Percentiles rank a stretch among this genome's conserved stretches.
Conservation (phyloP, 2,329 filamentous ascomycete genomes). For the Aspergillus caelatus region DNA sequence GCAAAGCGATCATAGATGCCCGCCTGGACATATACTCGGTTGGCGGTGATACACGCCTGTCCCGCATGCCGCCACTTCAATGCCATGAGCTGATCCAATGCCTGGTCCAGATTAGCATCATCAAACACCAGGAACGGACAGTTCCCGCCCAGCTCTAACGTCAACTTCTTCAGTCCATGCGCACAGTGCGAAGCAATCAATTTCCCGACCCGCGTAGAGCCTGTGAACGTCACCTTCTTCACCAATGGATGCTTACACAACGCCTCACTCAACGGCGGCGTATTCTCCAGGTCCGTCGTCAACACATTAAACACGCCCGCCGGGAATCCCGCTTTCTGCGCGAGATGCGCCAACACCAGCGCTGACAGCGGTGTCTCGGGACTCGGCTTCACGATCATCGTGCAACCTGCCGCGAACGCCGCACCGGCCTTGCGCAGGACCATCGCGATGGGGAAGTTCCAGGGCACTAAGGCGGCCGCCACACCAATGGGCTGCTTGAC, state of each 20-base stretch:
- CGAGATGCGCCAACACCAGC: constrained; percentile 56
- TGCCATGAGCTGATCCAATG: constrained; percentile 42
- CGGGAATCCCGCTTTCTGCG: constrained; percentile 59
- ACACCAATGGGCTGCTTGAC: constrained; percentile 77
- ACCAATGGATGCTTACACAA: constrained; percentile 60
- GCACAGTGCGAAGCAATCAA: constrained; percentile 63
- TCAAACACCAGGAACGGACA: constrained; percentile 68
- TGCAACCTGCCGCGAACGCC: constrained; percentile 71
- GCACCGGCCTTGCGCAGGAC: constrained; percentile 68
- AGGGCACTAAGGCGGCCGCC: constrained; percentile 68
- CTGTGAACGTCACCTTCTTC: constrained; percentile 65
- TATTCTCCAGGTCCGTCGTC: constrained; percentile 53
- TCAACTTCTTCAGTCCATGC: constrained; percentile 65
- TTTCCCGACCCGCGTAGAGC: constrained; percentile 64
- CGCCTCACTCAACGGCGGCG: constrained; percentile 48
- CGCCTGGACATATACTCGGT: constrained; percentile 49
- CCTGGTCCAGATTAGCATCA: constrained; percentile 61
- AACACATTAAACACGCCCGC: constrained; percentile 64
- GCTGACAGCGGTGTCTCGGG: constrained; percentile 67
- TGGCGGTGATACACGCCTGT: constrained; percentile 51
- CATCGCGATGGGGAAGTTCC: constrained; percentile 73
- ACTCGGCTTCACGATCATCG: constrained; percentile 73
- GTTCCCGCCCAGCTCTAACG: constrained; percentile 66
- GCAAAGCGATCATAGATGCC: constrained; percentile 56
- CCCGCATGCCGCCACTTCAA: constrained; percentile 48